A percentile compares a stretch with the other conserved stretches of the same genome.
Evolutionary conservation across 1,139 yeast species (phyloP).

Genomic region (Diutina catenulata): DNA sequence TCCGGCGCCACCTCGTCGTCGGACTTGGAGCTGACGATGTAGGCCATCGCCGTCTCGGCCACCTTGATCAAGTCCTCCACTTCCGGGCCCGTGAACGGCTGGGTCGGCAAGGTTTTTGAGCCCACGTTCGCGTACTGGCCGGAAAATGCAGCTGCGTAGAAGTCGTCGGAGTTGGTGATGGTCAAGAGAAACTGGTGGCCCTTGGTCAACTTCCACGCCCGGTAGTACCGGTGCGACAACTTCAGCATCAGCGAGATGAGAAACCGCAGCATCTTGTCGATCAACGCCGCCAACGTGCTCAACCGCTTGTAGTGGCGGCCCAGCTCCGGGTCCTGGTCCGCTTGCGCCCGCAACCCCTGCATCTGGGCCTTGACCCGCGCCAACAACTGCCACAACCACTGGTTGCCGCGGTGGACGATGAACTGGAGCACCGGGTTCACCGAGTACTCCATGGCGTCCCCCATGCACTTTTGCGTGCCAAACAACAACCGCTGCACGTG

Average conservation of each 20-base stretch:
- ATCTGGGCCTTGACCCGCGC: constrained; percentile 10
- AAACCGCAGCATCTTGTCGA: constrained; percentile 7
- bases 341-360: constrained; percentile 9
- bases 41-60: constrained; percentile 10
- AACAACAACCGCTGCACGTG: constrained; percentile 17
- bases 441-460: constrained; percentile 20
- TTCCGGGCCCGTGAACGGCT: too few species aligned
- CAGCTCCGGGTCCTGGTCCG: constrained; percentile 6
- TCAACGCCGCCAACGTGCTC: constrained; percentile 7
- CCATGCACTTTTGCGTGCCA: constrained; percentile 21
- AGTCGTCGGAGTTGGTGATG: constrained; percentile 15
- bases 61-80: constrained; percentile 18
- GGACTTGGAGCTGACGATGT: constrained; percentile 10
- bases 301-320: constrained; percentile 5
- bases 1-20: constrained; percentile 10
- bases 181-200: constrained; percentile 20
- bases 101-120: constrained; percentile 12
- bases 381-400: constrained; percentile 16
- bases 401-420: constrained; percentile 21
- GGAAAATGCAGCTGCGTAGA: constrained; percentile 16
- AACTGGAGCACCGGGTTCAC: constrained; percentile 22
- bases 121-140: constrained; percentile 8
- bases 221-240: constrained; percentile 31
- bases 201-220: constrained; percentile 41
- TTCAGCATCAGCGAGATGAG: constrained; percentile 6